Base-by-base conservation (phyloP, 495 filamentous ascomycete genomes). In the Staphylotrichum longicolle region DNA sequence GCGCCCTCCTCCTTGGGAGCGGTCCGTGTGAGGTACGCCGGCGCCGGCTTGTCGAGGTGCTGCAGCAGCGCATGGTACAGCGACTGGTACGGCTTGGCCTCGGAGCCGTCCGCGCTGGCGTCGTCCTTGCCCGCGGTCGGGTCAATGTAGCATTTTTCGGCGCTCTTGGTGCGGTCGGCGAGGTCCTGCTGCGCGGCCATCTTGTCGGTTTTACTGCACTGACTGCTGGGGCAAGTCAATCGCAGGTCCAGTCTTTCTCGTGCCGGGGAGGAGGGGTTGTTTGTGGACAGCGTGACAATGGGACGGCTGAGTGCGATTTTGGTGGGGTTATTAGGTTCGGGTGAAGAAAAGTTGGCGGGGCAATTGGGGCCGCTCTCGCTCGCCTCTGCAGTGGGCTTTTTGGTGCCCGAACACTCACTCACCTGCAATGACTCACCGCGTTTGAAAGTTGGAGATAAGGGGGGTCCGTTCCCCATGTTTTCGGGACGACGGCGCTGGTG, bases 31-130 rank as follows among this genome's bases (percentile, higher is more conserved):
- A 88, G 75, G 72, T 92, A 94, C 67, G 83, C 66, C 35, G 76
- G 80, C 2, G 81, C 82, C 50, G 78, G 74, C 58, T 78, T 77
- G 51, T 86, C 85, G 64, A 82, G 75, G 71, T 89, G 82, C 75
- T 91, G 85, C 65, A 92, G 77, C 68, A 90, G 87, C 42, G 91
- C 91, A 68, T 87, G 86, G 48, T 86, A 72, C 20, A 96, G 82
- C 5, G 88, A 85, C 80, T 95, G 91, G 83, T 86, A 96, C 32
- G 91, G 90, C 62, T 84, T 82, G 63, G 78, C 70, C 72, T 93
- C 82, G 61, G 86, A 80, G 62, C 91, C 91, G 66, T 83, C 80
- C 50, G 84, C 74, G n/a, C 78, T 66, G 15, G 72, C 73, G 63
- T 86, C 85, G 80, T 96, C 91, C 60, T 79, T 76, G 59, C 91